Percentiles rank a stretch among this genome's conserved stretches.
phyloP scores from a whole-genome alignment of 441 rosid species.

The Euphorbia celastroides region DNA sequence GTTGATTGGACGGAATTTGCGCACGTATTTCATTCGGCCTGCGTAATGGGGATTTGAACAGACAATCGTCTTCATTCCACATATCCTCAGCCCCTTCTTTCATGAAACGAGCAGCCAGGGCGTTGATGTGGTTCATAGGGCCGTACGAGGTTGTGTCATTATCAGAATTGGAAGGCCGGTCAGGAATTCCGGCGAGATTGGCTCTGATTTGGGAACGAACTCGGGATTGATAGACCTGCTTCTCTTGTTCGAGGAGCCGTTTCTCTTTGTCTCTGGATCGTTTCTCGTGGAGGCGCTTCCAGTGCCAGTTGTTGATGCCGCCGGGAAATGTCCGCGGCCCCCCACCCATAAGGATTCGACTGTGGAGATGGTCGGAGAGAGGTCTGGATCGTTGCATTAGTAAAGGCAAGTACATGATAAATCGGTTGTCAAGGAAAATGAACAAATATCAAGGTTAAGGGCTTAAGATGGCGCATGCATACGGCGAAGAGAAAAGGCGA shows the following conservation, averaged over 20 bases:
- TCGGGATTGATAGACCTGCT: conserved; percentile 79
- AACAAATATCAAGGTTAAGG: conserved; percentile 20
- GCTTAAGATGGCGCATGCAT: too few species aligned
- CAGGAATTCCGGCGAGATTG: conserved; percentile 33
- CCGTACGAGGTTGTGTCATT: conserved; percentile 19
- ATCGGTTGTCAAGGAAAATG: background rate
- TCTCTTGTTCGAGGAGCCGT: conserved; percentile 80
- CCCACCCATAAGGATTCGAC: conserved; percentile 68
- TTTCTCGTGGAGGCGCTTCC: conserved; percentile 98
- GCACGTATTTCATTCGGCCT: conserved; percentile 21
- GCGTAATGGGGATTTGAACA: conserved; percentile 26
- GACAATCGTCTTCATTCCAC: conserved; percentile 88
- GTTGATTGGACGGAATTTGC: conserved; percentile 16
- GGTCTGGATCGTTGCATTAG: conserved; percentile 38
- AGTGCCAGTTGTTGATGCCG: conserved; percentile 94
- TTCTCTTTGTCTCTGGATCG: conserved; percentile 83
- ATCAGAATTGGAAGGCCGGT: conserved; percentile 18
- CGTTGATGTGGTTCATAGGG: conserved; percentile 66
- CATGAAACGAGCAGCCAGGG: conserved; percentile 87
- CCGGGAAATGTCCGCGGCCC: conserved; percentile 97
- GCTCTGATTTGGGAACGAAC: conserved; percentile 67
- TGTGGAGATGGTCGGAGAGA: conserved; percentile 21
- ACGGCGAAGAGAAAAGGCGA: too few species aligned
- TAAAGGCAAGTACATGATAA: conserved; percentile 37
- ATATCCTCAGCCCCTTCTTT: conserved; percentile 82